Evolutionary conservation across 1,139 yeast species (phyloP).

Genomic region (Taiozyma sp.): DNA sequence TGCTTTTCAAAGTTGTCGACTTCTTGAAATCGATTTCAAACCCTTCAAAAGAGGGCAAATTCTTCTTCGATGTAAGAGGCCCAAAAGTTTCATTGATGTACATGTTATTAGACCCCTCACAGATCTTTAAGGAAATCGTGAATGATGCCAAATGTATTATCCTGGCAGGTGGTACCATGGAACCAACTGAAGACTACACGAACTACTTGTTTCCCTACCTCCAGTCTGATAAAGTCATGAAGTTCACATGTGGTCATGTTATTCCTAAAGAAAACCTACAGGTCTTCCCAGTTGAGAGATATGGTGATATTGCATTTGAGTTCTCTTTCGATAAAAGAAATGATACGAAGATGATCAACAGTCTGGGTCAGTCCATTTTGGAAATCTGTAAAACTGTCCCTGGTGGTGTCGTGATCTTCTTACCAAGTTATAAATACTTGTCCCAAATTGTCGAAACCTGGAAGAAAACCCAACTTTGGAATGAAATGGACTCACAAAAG

Average conservation of each 20-base stretch:
- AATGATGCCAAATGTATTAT: slow-evolving; percentile 66
- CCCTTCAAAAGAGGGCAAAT: slow-evolving; percentile 76
- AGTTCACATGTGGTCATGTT: slow-evolving; percentile 78
- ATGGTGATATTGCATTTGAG: slow-evolving; percentile 36
- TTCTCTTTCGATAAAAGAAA: slow-evolving; percentile 68
- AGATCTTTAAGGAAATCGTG: slow-evolving; percentile 59
- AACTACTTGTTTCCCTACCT: slow-evolving; percentile 62
- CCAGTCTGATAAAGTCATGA: slow-evolving; percentile 36
- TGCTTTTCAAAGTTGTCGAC: slow-evolving; percentile 58
- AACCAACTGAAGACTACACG: slow-evolving; percentile 70
- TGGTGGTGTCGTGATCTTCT: slow-evolving; percentile 71
- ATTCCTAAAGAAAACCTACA: slow-evolving; percentile 65
- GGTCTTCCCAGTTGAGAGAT: slow-evolving; percentile 45
- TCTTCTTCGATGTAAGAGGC: slow-evolving; percentile 54
- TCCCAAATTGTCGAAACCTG: slow-evolving; percentile 45
- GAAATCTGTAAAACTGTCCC: slow-evolving; percentile 49
- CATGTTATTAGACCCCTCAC: slow-evolving; percentile 77
- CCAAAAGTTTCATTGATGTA: slow-evolving; percentile 46
- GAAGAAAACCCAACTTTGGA: slow-evolving; percentile 36
- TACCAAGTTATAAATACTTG: slow-evolving; percentile 80
- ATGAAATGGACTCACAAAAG: slow-evolving; percentile 35
- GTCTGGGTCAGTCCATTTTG: slow-evolving; percentile 47
- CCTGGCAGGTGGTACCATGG: slow-evolving; percentile 96
- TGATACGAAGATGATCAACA: slow-evolving; percentile 37
- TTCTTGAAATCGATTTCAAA: slow-evolving; percentile 65